These are phyloP conservation scores for Cercospora brassicicola DNA, from an alignment of 2,329 filamentous ascomycete species.

Conservation along the genomic window DNA sequence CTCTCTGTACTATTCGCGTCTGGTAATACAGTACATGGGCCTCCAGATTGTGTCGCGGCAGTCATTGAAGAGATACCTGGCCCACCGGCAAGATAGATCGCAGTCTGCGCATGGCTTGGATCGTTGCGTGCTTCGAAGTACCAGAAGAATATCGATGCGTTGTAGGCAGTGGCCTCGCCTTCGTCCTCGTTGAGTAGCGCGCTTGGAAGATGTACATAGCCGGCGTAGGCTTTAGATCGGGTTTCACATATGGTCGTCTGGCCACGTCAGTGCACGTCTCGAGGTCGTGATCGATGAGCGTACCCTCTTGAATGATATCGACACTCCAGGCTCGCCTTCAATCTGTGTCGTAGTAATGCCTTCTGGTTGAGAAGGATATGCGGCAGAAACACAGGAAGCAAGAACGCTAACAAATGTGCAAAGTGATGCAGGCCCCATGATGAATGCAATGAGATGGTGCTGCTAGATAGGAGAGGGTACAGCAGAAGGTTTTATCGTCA, in stretches of 20 bases:
- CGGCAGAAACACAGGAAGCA: conserved; percentile 14
- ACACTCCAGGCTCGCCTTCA: conserved; percentile 16
- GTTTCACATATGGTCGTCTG: conserved; percentile 53
- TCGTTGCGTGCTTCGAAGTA: conserved; percentile 60
- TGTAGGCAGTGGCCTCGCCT: conserved; percentile 26
- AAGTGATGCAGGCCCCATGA: neutral
- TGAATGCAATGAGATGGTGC: neutral
- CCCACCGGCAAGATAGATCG: conserved; percentile 63
- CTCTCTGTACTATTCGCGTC: conserved; percentile 40
- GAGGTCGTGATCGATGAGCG: neutral
- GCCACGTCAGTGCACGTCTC: conserved; percentile 3
- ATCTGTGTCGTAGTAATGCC: conserved; percentile 20
- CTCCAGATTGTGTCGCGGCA: conserved; percentile 55
- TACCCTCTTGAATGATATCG: conserved; percentile 32
- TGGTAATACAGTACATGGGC: conserved; percentile 44
- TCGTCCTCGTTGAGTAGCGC: conserved; percentile 33
- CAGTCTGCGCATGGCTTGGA: conserved; percentile 55
- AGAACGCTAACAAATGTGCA: conserved; percentile 5
- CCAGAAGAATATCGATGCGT: conserved; percentile 60
- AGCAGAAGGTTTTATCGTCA: neutral
- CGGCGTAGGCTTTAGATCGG: conserved; percentile 56
- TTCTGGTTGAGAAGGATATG: conserved; percentile 21
- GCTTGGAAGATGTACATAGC: conserved; percentile 57
- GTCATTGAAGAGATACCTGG: conserved; percentile 61
- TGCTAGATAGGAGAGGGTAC: neutral